Base-by-base conservation (phyloP, 192 early-diverging fungal genomes). In the Phlyctochytrium bullatum region DNA sequence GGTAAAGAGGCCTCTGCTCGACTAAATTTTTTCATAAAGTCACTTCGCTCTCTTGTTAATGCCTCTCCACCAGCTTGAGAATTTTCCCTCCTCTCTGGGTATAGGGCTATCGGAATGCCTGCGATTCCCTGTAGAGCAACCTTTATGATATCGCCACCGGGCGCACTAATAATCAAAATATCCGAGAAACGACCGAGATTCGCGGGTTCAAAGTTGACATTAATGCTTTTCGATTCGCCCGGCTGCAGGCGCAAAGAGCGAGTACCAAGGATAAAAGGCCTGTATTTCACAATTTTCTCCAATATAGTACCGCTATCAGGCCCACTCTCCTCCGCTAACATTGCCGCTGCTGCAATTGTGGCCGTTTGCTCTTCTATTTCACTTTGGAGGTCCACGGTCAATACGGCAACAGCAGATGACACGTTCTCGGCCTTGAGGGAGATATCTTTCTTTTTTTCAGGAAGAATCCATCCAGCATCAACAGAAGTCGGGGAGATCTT, bases 401-500 rank as follows among this genome's bases (percentile, higher is more conserved):
- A 33, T 0, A 32, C 53, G 6, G 82, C 75, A 1, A 64, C 30
- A 12, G 54, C 58, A 28, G 58, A 61, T 12, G 80, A 76, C 16
- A 84, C 36, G 64, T 87, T 87, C 63, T 84, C 82, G 53, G 81
- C 69, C 35, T 71, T 81, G 23, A 84, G 24, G 24, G 33, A 23
- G 23, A 72, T 52, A 61, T 80, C 78, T 60, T 86, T 83, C 25
- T 73, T 65, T 53, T 69, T 77, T 27, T 83, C 78, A 12, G 83
- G 85, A 17, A 87, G 62, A 3, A 84, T 78, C 85, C 85, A 87
- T 0, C 85, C 85, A 23, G 78, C 79, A 66, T 87, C 76, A 29
- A 85, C 67, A 32, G 35, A 69, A 1, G 60, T 56, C n/a, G 85
- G 81, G 14, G 76, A 67, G 53, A 85, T 79, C 58, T 69, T 73